phyloP scores from a whole-genome alignment of 1,284 basidiomycete species.

The Hemileia vastatrix region DNA sequence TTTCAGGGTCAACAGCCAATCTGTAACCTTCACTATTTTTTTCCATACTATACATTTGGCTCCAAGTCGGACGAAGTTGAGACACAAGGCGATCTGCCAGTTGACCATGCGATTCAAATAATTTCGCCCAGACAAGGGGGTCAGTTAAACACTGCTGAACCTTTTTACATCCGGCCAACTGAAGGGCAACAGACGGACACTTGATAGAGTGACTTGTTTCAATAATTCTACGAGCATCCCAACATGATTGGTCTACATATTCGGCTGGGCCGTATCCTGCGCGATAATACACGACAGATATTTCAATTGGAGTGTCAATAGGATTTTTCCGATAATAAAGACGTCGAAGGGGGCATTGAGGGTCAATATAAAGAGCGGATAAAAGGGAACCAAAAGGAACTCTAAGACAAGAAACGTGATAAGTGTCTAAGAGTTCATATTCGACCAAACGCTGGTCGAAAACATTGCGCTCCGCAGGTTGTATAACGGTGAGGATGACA shows the following conservation, averaged over 20 bases:
- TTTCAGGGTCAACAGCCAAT: conserved; percentile 4
- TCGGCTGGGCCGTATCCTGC: conserved; percentile 79
- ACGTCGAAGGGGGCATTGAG: too few relatives aligned
- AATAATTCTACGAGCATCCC: conserved; percentile 62
- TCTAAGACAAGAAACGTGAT: conserved; percentile 54
- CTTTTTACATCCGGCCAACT: conserved; percentile 91
- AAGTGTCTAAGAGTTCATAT: conserved; percentile 61
- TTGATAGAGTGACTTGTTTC: conserved; percentile 79
- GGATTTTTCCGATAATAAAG: conserved; percentile 5
- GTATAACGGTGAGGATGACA: conserved; percentile 74
- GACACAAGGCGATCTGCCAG: conserved; percentile 52
- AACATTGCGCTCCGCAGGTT: conserved; percentile 81
- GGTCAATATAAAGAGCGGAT: too few relatives aligned
- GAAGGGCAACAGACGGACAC: conserved; percentile 80
- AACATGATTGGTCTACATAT: conserved; percentile 55
- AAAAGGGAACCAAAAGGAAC: too few relatives aligned
- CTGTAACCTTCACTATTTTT: neutral
- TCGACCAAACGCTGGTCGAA: conserved; percentile 89
- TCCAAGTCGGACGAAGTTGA: conserved; percentile 9
- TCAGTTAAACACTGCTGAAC: conserved; percentile 80
- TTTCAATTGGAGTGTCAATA: conserved; percentile 51
- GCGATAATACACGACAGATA: conserved; percentile 77
- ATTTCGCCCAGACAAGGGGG: too few relatives aligned
- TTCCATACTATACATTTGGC: conserved; percentile 5
- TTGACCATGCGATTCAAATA: conserved; percentile 52